Conservation (phyloP, 2,329 filamentous ascomycete species). For the Trichoderma lentiforme region DNA sequence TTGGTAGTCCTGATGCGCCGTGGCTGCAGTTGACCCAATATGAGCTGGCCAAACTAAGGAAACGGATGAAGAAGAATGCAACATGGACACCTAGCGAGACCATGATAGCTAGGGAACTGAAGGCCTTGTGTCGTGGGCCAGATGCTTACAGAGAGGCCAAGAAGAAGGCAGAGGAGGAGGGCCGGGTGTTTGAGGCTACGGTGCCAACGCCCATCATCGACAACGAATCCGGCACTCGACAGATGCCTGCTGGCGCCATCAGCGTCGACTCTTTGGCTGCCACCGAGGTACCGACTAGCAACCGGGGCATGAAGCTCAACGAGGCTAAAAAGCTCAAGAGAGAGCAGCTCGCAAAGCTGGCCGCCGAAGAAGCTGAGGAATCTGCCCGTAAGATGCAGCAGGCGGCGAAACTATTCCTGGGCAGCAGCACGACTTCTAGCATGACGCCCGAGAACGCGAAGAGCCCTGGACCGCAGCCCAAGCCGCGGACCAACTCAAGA, state of each 20-base stretch:
- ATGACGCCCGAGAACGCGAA: slow-evolving; percentile 29
- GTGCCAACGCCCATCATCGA: slow-evolving; percentile 41
- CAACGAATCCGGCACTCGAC: slow-evolving; percentile 48
- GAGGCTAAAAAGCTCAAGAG: slow-evolving; percentile 73
- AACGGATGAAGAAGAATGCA: slow-evolving; percentile 89
- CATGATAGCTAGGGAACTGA: slow-evolving; percentile 78
- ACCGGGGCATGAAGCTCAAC: slow-evolving; percentile 74
- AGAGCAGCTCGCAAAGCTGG: slow-evolving; percentile 59
- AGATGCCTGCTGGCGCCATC: slow-evolving; percentile 58
- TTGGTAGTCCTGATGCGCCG: slow-evolving; percentile 58
- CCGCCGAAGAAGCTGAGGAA: slow-evolving; percentile 60
- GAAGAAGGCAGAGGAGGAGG: slow-evolving; percentile 62
- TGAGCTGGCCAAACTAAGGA: slow-evolving; percentile 66
- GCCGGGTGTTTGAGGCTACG: slow-evolving; percentile 54
- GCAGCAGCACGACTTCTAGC: slow-evolving; percentile 26
- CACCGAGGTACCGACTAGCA: slow-evolving; percentile 63
- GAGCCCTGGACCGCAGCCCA: slow-evolving; percentile 25
- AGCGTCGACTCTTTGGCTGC: slow-evolving; percentile 53
- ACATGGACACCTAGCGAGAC: slow-evolving; percentile 82
- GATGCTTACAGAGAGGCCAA: slow-evolving; percentile 61
- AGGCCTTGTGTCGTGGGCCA: slow-evolving; percentile 63
- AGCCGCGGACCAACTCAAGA: slow-evolving; percentile 32
- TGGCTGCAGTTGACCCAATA: slow-evolving; percentile 65
- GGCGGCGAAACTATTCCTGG: slow-evolving; percentile 45
- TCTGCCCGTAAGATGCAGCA: slow-evolving; percentile 52